These are phyloP conservation scores for Leccinum subtestaceum DNA, from an alignment of 768 basidiomycete species.

Conservation along the genomic window DNA sequence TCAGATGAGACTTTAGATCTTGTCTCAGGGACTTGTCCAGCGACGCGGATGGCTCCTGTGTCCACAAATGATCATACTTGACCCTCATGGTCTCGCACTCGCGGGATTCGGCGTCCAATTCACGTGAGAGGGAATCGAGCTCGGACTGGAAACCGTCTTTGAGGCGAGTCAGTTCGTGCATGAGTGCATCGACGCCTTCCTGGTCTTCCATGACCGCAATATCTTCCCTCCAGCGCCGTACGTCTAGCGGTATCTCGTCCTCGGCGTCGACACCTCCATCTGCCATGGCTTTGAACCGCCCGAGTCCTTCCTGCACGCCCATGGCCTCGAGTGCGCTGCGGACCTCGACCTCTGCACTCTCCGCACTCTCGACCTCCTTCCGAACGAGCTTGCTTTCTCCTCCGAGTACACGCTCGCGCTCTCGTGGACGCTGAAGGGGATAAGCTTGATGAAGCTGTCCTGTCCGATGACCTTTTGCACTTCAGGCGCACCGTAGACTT, in stretches of 20 bases:
- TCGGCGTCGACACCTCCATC: slow-evolving; percentile 33
- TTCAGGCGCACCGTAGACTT: too few species aligned
- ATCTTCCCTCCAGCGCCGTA: slow-evolving; percentile 72
- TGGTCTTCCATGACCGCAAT: slow-evolving; percentile 65
- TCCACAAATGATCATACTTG: slow-evolving; percentile 84
- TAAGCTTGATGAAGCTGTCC: too few species aligned
- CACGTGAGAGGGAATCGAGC: slow-evolving; percentile 57
- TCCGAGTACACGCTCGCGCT: too few species aligned
- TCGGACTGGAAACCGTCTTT: slow-evolving; percentile 57
- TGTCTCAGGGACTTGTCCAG: slow-evolving; percentile 68
- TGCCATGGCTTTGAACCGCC: too few species aligned
- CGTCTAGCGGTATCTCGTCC: slow-evolving; percentile 68
- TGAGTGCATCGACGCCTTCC: slow-evolving; percentile 62
- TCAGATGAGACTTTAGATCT: slow-evolving; percentile 75
- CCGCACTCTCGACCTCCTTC: too few species aligned
- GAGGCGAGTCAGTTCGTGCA: slow-evolving; percentile 56
- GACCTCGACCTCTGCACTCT: too few species aligned
- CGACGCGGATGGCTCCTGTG: slow-evolving; percentile 77
- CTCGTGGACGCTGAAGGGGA: too few species aligned
- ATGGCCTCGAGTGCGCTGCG: too few species aligned
- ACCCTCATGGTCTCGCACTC: slow-evolving; percentile 89
- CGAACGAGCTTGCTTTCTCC: too few species aligned
- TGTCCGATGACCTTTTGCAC: too few species aligned
- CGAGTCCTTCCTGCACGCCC: too few species aligned
- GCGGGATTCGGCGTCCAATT: slow-evolving; percentile 80